A percentile compares a stretch with the other conserved stretches of the same genome.
These are phyloP conservation scores for Lactifluus echinatus DNA, from an alignment of 768 basidiomycete species.

Conservation along the genomic window DNA sequence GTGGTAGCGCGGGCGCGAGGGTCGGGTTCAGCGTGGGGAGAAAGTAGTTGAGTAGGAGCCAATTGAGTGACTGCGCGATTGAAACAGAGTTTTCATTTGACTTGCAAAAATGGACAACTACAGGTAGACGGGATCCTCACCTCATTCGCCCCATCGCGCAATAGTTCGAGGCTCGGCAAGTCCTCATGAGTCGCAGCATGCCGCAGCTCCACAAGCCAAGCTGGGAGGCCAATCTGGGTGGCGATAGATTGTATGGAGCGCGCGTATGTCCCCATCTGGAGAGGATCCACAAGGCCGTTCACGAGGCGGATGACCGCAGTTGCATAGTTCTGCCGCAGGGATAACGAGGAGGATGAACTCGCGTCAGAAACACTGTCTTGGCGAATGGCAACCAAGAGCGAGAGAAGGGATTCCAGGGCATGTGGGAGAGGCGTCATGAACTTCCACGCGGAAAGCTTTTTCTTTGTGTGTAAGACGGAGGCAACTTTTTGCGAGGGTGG, in stretches of 20 bases:
- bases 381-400: slow-evolving; percentile 49
- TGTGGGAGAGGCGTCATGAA: slow-evolving; percentile 70
- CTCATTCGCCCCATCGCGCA: slow-evolving; percentile 71
- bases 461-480: neutral
- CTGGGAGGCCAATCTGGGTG: slow-evolving; percentile 73
- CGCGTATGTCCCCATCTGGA: slow-evolving; percentile 84
- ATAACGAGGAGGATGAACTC: slow-evolving; percentile 32
- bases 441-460: slow-evolving; percentile 72
- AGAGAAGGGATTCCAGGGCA: slow-evolving; percentile 65
- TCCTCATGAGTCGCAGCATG: slow-evolving; percentile 97
- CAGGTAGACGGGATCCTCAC: slow-evolving; percentile 31
- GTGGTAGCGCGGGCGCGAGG: slow-evolving; percentile 24
- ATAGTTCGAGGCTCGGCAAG: slow-evolving; percentile 71
- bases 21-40: slow-evolving; percentile 58
- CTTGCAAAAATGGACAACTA: no score
- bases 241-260: slow-evolving; percentile 88
- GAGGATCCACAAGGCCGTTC: slow-evolving; percentile 90
- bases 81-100: no score
- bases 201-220: slow-evolving; percentile 84
- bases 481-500: neutral
- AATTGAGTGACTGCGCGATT: slow-evolving; percentile 62
- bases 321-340: slow-evolving; percentile 69
- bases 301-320: slow-evolving; percentile 81
- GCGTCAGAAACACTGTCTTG: slow-evolving; percentile 37
- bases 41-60: slow-evolving; percentile 83